These are phyloP conservation scores for Quercus wislizeni DNA, from an alignment of 306 rosid species.

Conservation along the genomic window DNA sequence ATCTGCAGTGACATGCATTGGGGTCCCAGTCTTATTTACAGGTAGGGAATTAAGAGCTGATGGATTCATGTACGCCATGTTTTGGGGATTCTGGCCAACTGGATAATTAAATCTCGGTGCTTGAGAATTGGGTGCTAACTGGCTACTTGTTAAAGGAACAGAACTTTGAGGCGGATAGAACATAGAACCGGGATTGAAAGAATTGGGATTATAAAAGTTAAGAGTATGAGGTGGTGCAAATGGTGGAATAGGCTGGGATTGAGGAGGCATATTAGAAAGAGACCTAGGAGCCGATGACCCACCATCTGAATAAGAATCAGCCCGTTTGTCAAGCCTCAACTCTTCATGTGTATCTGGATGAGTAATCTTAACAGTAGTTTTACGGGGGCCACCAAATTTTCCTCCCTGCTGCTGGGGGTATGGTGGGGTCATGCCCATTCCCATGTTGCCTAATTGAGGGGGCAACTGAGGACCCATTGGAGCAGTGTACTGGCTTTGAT, in stretches of 20 bases:
- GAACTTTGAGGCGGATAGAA: constrained; percentile 48
- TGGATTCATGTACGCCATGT: constrained; percentile 40
- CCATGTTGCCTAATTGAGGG: constrained; percentile 67
- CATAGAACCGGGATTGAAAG: constrained; percentile 39
- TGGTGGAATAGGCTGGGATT: constrained; percentile 62
- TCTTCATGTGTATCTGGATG: constrained; percentile 96
- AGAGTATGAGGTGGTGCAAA: constrained; percentile 48
- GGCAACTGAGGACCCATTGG: constrained; percentile 72
- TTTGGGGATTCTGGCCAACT: constrained; percentile 56
- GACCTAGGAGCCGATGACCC: constrained; percentile 61
- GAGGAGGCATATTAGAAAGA: constrained; percentile 56
- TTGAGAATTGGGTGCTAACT: constrained; percentile 64
- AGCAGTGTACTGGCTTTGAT: constrained; percentile 61
- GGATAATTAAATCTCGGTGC: constrained; percentile 57
- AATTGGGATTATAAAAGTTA: constrained; percentile 39
- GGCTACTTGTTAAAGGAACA: constrained; percentile 57
- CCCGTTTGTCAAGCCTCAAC: constrained; percentile 71
- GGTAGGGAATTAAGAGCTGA: constrained; percentile 34
- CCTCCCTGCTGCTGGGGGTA: constrained; percentile 82
- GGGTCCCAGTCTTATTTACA: constrained; percentile 51
- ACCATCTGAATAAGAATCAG: constrained; percentile 60
- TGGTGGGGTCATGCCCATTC: constrained; percentile 51
- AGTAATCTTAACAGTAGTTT: constrained; percentile 78
- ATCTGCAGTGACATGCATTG: constrained; percentile 39
- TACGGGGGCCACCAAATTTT: constrained; percentile 66